These are phyloP conservation scores for Trametes punicea DNA, from an alignment of 768 basidiomycete species.

Conservation along the genomic window DNA sequence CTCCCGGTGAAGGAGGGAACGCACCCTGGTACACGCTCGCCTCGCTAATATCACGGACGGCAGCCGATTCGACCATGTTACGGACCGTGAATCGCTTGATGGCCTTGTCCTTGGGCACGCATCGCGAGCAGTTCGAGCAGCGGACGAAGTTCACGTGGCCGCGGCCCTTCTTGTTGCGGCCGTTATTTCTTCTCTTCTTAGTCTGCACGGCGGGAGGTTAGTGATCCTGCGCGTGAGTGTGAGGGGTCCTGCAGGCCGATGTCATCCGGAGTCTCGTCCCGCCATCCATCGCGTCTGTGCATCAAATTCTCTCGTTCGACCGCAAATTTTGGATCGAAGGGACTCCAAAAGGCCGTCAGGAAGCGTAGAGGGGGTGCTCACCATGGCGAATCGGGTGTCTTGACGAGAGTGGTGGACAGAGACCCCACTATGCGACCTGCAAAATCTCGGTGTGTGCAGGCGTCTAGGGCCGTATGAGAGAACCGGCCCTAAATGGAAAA, in stretches of 20 bases:
- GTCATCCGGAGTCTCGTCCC: constrained; percentile 26
- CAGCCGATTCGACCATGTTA: constrained; percentile 99
- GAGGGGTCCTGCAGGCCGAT: background rate
- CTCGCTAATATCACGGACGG: constrained; percentile 95
- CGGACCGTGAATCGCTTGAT: constrained; percentile 99
- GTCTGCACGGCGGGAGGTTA: constrained; percentile 52
- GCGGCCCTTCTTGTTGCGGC: constrained; percentile 99
- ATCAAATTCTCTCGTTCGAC: constrained; percentile 8
- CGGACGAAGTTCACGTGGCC: constrained; percentile 93
- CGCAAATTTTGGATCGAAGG: constrained; percentile 7
- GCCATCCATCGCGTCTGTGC: constrained; percentile 32
- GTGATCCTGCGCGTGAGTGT: constrained; percentile 8
- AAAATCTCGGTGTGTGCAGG: constrained; percentile 6
- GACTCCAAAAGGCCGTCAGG: background rate
- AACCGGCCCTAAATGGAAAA: constrained; percentile 11
- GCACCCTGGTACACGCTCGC: constrained; percentile 88
- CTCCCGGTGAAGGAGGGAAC: constrained; percentile 30
- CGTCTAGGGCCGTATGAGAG: background rate
- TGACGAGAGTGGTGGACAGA: constrained; percentile 26
- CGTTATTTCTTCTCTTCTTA: constrained; percentile 98
- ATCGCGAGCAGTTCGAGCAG: constrained; percentile 99
- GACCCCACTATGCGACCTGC: constrained; percentile 17
- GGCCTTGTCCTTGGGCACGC: constrained; percentile 98
- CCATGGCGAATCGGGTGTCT: constrained; percentile 36
- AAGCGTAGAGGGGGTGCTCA: constrained; percentile 25